Conservation (phyloP, 129 eudicot species). For the Lactuca saligna region DNA sequence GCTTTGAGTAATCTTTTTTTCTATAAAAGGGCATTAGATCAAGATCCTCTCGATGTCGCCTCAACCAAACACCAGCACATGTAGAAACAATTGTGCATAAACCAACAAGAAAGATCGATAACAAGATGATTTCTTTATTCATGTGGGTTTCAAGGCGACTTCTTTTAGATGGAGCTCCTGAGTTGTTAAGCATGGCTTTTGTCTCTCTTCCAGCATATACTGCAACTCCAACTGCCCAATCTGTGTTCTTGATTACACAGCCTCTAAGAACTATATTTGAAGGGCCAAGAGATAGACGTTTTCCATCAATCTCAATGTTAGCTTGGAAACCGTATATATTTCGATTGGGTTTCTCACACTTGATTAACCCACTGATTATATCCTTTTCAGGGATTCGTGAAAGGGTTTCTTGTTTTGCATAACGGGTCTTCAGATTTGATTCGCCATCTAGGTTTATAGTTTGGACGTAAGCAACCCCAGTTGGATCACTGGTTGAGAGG, state of each 20-base stretch:
- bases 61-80: slow-evolving; percentile 83
- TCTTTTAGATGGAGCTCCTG: slow-evolving; percentile 95
- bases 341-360: slow-evolving; percentile 92
- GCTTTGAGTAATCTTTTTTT: slow-evolving; percentile 56
- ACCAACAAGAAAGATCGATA: slow-evolving; percentile 64
- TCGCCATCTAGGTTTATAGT: slow-evolving; percentile 96
- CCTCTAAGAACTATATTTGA: slow-evolving; percentile 92
- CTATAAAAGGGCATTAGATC: slow-evolving; percentile 67
- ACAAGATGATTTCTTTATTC: slow-evolving; percentile 71
- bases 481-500: slow-evolving; percentile 87
- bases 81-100: slow-evolving; percentile 63
- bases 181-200: slow-evolving; percentile 93
- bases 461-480: slow-evolving; percentile 96
- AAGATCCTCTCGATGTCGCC: slow-evolving; percentile 62
- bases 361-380: slow-evolving; percentile 66
- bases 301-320: slow-evolving; percentile 83
- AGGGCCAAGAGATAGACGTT: slow-evolving; percentile 90
- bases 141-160: slow-evolving; percentile 86
- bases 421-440: slow-evolving; percentile 87
- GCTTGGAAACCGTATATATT: slow-evolving; percentile 90
- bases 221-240: slow-evolving; percentile 83
- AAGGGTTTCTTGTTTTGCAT: slow-evolving; percentile 95
- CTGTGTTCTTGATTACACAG: slow-evolving; percentile 87
- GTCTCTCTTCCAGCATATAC: slow-evolving; percentile 95
- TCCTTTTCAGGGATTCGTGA: slow-evolving; percentile 53